Percentiles rank a stretch among this genome's conserved stretches.
Conservation (phyloP, 2,329 filamentous ascomycete species). For the Drechslerella dactyloides region DNA sequence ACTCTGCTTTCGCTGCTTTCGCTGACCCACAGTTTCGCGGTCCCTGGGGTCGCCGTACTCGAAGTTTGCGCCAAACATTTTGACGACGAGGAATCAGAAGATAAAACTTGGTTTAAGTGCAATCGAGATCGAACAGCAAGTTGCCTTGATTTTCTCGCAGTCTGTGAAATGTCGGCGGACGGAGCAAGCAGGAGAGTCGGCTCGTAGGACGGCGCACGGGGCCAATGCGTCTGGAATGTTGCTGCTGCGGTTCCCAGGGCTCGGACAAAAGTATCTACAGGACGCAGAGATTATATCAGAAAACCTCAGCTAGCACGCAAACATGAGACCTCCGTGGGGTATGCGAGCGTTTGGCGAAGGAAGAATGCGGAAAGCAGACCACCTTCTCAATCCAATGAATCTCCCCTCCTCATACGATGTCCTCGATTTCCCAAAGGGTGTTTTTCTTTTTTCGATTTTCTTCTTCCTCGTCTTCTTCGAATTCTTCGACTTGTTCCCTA, state of each 20-base stretch:
- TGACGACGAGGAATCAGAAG: background rate
- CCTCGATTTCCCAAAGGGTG: background rate
- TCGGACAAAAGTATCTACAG: constrained; percentile 7
- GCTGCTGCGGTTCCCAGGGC: background rate
- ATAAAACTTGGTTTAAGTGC: background rate
- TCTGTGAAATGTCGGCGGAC: background rate
- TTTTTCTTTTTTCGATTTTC: background rate
- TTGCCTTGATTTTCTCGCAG: background rate
- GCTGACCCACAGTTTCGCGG: constrained; percentile 48
- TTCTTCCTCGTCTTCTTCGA: too few relatives aligned
- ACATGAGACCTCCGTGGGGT: constrained; percentile 10
- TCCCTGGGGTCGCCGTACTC: constrained; percentile 50
- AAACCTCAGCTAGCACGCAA: background rate
- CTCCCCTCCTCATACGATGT: background rate
- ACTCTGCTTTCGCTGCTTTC: constrained; percentile 40
- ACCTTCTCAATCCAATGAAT: constrained; percentile 4
- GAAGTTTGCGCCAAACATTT: constrained; percentile 44
- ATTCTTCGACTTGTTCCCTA: background rate
- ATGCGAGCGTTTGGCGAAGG: constrained; percentile 1
- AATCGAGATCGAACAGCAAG: background rate
- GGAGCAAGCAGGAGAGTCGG: background rate
- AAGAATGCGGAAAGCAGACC: constrained; percentile 4
- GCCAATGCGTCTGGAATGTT: constrained; percentile 4
- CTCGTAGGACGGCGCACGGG: constrained; percentile 5
- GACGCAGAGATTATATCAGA: constrained; percentile 5